Evolutionary conservation across 2,329 filamentous ascomycete genomes (phyloP).

Genomic region (Colletotrichum ledebouriae): DNA sequence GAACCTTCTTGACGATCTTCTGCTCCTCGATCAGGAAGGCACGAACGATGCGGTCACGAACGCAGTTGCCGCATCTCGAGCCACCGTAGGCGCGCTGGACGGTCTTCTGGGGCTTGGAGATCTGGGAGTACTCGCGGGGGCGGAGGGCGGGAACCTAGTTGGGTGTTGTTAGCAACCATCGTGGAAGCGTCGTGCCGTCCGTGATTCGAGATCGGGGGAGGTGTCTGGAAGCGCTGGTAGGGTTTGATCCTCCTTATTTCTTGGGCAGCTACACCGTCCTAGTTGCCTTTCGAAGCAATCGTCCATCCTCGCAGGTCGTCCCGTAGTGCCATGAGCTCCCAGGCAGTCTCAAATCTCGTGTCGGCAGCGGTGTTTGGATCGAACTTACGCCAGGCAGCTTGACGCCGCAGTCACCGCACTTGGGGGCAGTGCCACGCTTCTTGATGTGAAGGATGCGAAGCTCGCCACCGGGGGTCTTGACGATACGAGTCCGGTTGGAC

Average conservation of each 20-base stretch:
- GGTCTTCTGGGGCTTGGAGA: slow-evolving; percentile 99
- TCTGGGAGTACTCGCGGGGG: slow-evolving; percentile 95
- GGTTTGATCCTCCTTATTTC: background rate
- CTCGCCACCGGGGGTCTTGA: slow-evolving; percentile 97
- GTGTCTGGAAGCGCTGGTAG: slow-evolving; percentile 27
- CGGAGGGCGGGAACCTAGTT: slow-evolving; percentile 91
- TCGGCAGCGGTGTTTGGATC: slow-evolving; percentile 33
- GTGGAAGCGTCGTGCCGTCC: background rate
- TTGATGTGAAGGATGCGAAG: slow-evolving; percentile 99
- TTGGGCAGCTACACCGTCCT: too few relatives aligned
- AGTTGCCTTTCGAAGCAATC: background rate
- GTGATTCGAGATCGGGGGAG: slow-evolving; percentile 6
- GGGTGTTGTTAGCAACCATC: slow-evolving; percentile 15
- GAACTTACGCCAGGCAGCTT: slow-evolving; percentile 97
- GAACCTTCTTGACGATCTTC: slow-evolving; percentile 99
- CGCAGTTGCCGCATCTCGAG: slow-evolving; percentile 98
- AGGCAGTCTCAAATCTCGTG: slow-evolving; percentile 27
- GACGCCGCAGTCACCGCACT: slow-evolving; percentile 98
- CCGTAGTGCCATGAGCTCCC: slow-evolving; percentile 19
- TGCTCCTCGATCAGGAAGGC: slow-evolving; percentile 99
- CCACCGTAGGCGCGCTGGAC: slow-evolving; percentile 98
- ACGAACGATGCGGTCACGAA: slow-evolving; percentile 96
- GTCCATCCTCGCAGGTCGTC: background rate
- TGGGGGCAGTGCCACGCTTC: slow-evolving; percentile 98
- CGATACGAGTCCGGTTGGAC: slow-evolving; percentile 95